Evolutionary conservation across 257 asterid species (phyloP), one percentile per base, ranked within the genome.

Genomic region (Solanum pimpinellifolium): DNA sequence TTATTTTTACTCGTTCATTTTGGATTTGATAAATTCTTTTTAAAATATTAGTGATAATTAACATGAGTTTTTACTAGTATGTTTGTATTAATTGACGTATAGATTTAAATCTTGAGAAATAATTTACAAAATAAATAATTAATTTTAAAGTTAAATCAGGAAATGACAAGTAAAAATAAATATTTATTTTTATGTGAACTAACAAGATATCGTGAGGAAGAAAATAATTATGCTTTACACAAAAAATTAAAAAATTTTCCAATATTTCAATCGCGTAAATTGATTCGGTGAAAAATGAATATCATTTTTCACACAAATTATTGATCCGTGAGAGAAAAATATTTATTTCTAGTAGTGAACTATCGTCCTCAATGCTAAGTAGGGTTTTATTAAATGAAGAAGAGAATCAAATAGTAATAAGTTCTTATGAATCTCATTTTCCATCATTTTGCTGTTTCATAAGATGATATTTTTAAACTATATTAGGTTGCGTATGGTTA

Each of bases 241-340:
- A 1, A 0, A 52, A 52, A 16, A 16, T 52, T 52, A 16, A 0
- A 52, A 52, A 1, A 0, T 3, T 3, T 20, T 59, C 0, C 12
- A 59, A 1, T 60, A 60, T 60, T 60, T 60, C 3, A 60, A 2
- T 9, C 59, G 6, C 2, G 6, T 46, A 47, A 3, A 5, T 0
- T 1, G 3, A 49, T 49, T 49, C 60, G 21, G 9, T 6, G 1
- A 49, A 49, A 49, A 47, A 4, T 14, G 0, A 47, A 14, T 46
- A 46, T 46, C 14, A 15, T 49, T 49, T 49, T 15, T 15, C 60
- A 49, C 3, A 49, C 3, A 15, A 49, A 6, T 49, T 16, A 49
- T 49, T 49, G 0, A 15, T 49, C 0, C 59, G 3, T 2, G 8
- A 15, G 7, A 49, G 20, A 49, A 4, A 62, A 23, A 62, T 2